phyloP scores from a whole-genome alignment of 495 filamentous ascomycete genomes.

The Neurospora sp. region DNA sequence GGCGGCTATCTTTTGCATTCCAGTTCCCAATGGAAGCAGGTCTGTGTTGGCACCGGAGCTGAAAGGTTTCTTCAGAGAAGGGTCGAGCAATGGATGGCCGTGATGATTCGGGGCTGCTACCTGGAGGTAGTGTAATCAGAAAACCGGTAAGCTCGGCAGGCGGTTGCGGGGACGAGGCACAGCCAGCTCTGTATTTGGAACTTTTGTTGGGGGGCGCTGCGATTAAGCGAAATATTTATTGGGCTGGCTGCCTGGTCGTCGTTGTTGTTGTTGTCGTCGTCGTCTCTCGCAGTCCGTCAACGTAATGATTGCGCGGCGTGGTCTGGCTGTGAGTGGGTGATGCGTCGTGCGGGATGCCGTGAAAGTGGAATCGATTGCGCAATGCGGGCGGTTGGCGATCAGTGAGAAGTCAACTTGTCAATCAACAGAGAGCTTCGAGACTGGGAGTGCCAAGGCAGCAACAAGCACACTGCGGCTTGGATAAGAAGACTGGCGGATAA shows the following conservation, averaged over 20 bases:
- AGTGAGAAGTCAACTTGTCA: neutral
- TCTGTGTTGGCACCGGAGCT: neutral
- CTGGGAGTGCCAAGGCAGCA: neutral
- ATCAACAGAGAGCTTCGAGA: neutral
- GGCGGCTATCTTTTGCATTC: slow-evolving; percentile 8
- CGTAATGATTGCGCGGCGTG: neutral
- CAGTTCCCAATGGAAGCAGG: slow-evolving; percentile 3
- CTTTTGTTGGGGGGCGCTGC: neutral
- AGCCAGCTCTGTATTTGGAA: neutral
- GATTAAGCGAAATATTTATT: neutral
- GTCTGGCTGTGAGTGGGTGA: neutral
- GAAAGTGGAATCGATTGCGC: neutral
- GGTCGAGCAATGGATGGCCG: neutral
- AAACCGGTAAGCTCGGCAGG: neutral
- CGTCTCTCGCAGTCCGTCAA: neutral
- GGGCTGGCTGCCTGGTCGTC: neutral
- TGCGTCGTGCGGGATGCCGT: neutral
- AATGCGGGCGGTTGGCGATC: neutral
- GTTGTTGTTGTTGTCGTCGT: neutral
- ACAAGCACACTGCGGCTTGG: neutral
- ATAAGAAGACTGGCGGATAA: neutral
- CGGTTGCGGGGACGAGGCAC: neutral
- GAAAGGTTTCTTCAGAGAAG: neutral
- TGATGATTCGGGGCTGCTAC: neutral
- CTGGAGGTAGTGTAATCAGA: neutral